Conservation (phyloP, 2,329 filamentous ascomycete genomes). For the Teratosphaeria pseudoeucalypti region DNA sequence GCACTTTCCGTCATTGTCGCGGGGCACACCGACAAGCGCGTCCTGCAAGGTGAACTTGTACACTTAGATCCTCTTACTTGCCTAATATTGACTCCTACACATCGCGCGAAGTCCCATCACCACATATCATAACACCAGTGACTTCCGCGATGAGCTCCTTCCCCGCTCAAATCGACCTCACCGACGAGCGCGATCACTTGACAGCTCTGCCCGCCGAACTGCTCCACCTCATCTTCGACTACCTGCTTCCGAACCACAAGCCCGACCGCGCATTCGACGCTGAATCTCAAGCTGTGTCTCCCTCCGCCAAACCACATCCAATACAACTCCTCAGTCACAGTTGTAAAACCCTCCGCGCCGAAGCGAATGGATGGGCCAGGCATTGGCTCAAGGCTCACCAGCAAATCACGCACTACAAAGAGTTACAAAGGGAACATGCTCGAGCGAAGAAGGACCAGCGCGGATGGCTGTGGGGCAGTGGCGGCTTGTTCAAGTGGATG, state of each 20-base stretch:
- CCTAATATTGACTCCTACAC: background rate
- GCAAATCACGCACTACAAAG: slow-evolving; percentile 14
- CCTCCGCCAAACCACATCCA: slow-evolving; percentile 1
- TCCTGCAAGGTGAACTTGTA: background rate
- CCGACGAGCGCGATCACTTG: slow-evolving; percentile 9
- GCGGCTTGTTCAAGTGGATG: slow-evolving; percentile 16
- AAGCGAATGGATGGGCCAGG: slow-evolving; percentile 19
- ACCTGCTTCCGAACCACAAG: slow-evolving; percentile 18
- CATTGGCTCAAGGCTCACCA: slow-evolving; percentile 17
- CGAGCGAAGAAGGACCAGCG: background rate
- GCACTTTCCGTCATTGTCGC: background rate
- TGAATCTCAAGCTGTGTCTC: background rate
- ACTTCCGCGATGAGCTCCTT: background rate
- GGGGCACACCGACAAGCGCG: background rate
- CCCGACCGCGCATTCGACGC: slow-evolving; percentile 9
- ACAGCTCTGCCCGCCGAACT: slow-evolving; percentile 19
- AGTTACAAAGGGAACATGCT: background rate
- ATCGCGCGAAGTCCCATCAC: background rate
- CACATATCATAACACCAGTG: background rate
- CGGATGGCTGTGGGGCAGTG: slow-evolving; percentile 1
- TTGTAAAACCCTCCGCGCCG: slow-evolving; percentile 12
- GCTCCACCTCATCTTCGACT: slow-evolving; percentile 19
- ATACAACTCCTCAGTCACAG: slow-evolving; percentile 17
- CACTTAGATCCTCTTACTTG: background rate
- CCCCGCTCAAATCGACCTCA: background rate